Conservation (phyloP, 2,329 filamentous ascomycete species). For the Ophiostoma fasciatum region DNA sequence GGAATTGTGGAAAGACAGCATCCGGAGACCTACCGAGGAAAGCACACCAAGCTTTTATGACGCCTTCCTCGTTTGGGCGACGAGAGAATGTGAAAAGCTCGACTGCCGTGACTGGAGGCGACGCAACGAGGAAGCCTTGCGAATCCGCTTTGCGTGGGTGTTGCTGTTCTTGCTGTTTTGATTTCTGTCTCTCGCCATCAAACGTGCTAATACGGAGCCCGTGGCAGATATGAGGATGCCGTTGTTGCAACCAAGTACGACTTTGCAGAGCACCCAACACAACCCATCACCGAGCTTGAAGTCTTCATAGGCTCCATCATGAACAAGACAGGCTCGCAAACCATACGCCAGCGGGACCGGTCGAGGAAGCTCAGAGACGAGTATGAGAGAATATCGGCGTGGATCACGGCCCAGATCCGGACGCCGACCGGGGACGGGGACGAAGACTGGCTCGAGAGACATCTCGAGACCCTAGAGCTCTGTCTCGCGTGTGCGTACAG, state of each 20-base stretch:
- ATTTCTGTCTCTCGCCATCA: background rate
- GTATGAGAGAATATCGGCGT: slow-evolving; percentile 30
- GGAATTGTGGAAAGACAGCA: slow-evolving; percentile 43
- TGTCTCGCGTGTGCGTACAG: slow-evolving; percentile 17
- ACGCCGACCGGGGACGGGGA: slow-evolving; percentile 1
- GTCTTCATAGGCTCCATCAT: slow-evolving; percentile 42
- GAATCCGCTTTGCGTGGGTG: slow-evolving; percentile 31
- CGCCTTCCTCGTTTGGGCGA: slow-evolving; percentile 20
- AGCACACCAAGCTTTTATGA: slow-evolving; percentile 26
- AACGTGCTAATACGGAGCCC: background rate
- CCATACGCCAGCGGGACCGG: slow-evolving; percentile 33
- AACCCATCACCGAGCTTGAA: slow-evolving; percentile 33
- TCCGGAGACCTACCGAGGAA: slow-evolving; percentile 19
- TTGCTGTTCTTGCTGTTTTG: background rate
- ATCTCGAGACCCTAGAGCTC: slow-evolving; percentile 14
- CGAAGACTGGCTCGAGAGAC: background rate
- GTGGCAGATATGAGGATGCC: slow-evolving; percentile 29
- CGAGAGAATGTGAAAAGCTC: slow-evolving; percentile 16
- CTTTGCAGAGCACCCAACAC: slow-evolving; percentile 29
- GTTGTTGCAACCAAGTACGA: slow-evolving; percentile 26
- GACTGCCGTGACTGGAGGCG: slow-evolving; percentile 21
- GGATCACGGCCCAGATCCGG: slow-evolving; percentile 17
- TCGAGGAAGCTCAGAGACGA: slow-evolving; percentile 37
- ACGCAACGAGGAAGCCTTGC: slow-evolving; percentile 23
- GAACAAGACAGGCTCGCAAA: slow-evolving; percentile 34